A percentile compares a stretch with the other conserved stretches of the same genome.
These are phyloP conservation scores for Cryoendolithus antarcticus DNA, from an alignment of 2,329 filamentous ascomycete species.

Conservation along the genomic window DNA sequence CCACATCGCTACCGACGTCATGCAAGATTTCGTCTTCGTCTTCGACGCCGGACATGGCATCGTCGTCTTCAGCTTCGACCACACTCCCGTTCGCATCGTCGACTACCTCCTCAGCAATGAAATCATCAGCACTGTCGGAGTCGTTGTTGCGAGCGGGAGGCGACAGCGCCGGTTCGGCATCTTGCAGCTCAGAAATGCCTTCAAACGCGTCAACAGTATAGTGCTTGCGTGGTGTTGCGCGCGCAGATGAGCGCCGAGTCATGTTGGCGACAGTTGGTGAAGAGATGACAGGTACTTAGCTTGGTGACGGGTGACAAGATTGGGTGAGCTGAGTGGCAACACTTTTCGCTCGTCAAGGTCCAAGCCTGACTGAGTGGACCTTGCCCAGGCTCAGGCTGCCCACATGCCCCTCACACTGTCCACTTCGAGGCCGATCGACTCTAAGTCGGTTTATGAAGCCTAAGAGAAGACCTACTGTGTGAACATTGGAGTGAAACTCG, in stretches of 20 bases:
- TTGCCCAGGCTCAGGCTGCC: no score
- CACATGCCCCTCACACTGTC: no score
- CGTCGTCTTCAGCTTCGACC: conserved; percentile 25
- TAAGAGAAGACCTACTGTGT: no score
- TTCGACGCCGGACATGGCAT: conserved; percentile 23
- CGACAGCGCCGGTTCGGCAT: conserved; percentile 3
- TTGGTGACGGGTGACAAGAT: background rate
- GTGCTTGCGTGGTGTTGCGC: conserved; percentile 13
- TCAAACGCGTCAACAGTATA: conserved; percentile 26
- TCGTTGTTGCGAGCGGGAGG: conserved; percentile 2
- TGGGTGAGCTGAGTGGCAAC: no score
- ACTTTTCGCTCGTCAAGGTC: no score
- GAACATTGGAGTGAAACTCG: no score
- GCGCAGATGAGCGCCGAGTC: conserved; percentile 11
- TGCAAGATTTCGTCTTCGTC: conserved; percentile 16
- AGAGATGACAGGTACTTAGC: conserved; percentile 5
- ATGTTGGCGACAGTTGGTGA: conserved; percentile 3
- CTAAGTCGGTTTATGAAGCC: no score
- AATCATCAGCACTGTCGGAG: conserved; percentile 19
- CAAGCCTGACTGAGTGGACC: no score
- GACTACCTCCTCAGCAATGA: conserved; percentile 20
- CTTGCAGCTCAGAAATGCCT: conserved; percentile 18
- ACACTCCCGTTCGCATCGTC: conserved; percentile 13
- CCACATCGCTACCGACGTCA: conserved; percentile 21
- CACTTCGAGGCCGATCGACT: no score